Conservation (phyloP, 352 stramenopile species). For the Phytophthora litchii region DNA sequence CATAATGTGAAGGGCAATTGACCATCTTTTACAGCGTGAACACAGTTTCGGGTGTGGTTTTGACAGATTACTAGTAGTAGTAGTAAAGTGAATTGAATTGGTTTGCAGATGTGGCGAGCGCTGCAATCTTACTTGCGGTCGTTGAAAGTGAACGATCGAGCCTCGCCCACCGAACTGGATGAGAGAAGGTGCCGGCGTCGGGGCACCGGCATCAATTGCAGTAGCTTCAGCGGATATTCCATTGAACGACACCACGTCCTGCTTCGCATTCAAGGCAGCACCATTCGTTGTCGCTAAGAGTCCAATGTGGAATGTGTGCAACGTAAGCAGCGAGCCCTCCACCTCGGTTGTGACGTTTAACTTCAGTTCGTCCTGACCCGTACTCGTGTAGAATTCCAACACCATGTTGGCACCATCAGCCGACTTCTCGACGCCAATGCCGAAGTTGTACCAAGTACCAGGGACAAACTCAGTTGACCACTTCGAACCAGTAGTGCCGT, state of each 20-base stretch:
- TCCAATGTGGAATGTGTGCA: slow-evolving; percentile 49
- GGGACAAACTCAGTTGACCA: slow-evolving; percentile 48
- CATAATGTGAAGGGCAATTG: neutral
- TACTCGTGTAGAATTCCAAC: slow-evolving; percentile 57
- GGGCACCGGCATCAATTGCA: slow-evolving; percentile 4
- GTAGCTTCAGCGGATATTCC: slow-evolving; percentile 41
- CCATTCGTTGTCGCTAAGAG: slow-evolving; percentile 33
- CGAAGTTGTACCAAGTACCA: slow-evolving; percentile 67
- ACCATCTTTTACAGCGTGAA: neutral
- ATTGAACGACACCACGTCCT: slow-evolving; percentile 49
- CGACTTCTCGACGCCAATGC: slow-evolving; percentile 43
- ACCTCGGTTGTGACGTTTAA: slow-evolving; percentile 32
- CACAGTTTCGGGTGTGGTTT: neutral
- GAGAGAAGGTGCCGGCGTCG: slow-evolving; percentile 8
- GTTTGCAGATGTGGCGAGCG: too few species aligned
- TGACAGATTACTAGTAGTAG: too few species aligned
- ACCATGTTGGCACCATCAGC: slow-evolving; percentile 23
- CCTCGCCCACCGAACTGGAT: slow-evolving; percentile 7
- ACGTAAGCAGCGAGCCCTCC: slow-evolving; percentile 18
- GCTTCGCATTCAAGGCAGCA: slow-evolving; percentile 33
- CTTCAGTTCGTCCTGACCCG: slow-evolving; percentile 34
- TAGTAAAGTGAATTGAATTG: too few species aligned
- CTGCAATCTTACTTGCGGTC: slow-evolving; percentile 3
- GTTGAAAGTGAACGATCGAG: slow-evolving; percentile 10
- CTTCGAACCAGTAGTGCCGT: slow-evolving; percentile 35